Percentiles rank a stretch among this genome's conserved stretches.
phyloP scores from a whole-genome alignment of 495 filamentous ascomycete species.

The Penicillium malachiteum region DNA sequence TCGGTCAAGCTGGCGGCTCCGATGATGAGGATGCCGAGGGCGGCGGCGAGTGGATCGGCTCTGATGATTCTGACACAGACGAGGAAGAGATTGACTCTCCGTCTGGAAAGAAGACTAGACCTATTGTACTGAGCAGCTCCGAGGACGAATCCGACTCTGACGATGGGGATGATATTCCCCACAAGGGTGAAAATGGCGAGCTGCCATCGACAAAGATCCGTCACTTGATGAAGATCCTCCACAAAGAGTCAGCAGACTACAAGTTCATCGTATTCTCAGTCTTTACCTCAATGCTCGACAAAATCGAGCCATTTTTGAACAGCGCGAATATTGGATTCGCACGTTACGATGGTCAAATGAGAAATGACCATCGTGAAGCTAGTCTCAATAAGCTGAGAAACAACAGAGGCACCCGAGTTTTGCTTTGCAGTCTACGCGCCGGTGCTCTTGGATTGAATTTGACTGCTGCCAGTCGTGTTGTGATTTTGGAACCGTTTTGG shows the following conservation, averaged over 20 bases:
- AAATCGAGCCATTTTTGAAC: constrained; percentile 87
- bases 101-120: constrained; percentile 22
- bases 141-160: constrained; percentile 23
- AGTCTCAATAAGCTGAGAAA: constrained; percentile 73
- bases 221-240: constrained; percentile 75
- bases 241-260: constrained; percentile 70
- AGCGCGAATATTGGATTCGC: constrained; percentile 71
- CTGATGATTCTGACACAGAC: constrained; percentile 60
- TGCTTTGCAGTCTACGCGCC: constrained; percentile 91
- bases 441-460: constrained; percentile 91
- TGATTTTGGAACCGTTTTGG: constrained; percentile 98
- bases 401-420: constrained; percentile 67
- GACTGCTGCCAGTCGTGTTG: constrained; percentile 86
- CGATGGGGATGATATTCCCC: constrained; percentile 38
- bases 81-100: constrained; percentile 44
- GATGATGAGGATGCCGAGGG: constrained; percentile 87
- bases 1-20: constrained; percentile 76
- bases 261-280: constrained; percentile 99
- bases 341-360: constrained; percentile 94
- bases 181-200: constrained; percentile 50
- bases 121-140: constrained; percentile 17
- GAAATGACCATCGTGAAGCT: constrained; percentile 87
- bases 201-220: constrained; percentile 87
- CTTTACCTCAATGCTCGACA: constrained; percentile 96
- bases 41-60: constrained; percentile 72